These are phyloP conservation scores for Alopecurus myosuroides DNA, from an alignment of 176 grass and related monocot species.

Conservation along the genomic window DNA sequence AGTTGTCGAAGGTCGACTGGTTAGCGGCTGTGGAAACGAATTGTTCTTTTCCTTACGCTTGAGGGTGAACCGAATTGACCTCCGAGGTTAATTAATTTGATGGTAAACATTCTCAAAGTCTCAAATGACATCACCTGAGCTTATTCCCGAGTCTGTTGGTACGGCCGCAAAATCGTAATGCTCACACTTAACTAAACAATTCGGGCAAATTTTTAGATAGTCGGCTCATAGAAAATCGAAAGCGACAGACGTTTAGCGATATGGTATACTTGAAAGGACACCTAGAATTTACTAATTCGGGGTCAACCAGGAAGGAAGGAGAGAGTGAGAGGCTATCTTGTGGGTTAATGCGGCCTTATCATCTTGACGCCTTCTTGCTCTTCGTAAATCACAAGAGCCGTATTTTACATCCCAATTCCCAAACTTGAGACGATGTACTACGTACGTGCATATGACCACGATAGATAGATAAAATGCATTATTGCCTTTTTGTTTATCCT, in stretches of 20 bases:
- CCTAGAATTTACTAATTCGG: neutral
- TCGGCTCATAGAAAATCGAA: neutral
- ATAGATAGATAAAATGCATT: neutral
- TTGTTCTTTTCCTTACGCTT: neutral
- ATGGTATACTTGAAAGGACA: neutral
- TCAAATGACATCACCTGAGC: neutral
- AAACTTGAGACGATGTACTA: neutral
- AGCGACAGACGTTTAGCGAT: neutral
- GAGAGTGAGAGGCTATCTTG: neutral
- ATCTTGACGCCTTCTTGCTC: slow-evolving; percentile 27
- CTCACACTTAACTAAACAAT: neutral
- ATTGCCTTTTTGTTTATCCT: neutral
- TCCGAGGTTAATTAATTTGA: neutral
- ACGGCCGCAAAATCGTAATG: neutral
- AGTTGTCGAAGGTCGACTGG: neutral
- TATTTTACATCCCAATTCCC: neutral
- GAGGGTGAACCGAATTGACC: neutral
- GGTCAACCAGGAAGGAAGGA: neutral
- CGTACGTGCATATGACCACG: neutral
- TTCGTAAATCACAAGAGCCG: slow-evolving; percentile 14
- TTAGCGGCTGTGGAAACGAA: neutral
- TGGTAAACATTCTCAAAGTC: neutral
- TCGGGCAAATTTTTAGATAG: neutral
- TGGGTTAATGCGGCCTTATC: neutral
- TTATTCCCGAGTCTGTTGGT: too few species aligned